A percentile compares a stretch with the other conserved stretches of the same genome.
phyloP scores from a whole-genome alignment of 202 grass and related monocot genomes.

The Setaria viridis region DNA sequence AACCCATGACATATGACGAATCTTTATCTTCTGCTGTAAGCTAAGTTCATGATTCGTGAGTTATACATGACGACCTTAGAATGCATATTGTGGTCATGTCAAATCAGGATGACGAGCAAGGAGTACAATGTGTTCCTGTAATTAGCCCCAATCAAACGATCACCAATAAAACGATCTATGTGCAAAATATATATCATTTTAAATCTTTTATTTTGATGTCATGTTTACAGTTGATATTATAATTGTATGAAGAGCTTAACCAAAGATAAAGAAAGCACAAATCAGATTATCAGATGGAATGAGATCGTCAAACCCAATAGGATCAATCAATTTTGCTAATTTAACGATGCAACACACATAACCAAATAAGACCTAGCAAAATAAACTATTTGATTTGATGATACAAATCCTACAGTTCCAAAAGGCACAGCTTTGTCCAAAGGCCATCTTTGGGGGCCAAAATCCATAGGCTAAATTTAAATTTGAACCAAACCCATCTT shows the following conservation, averaged over 20 bases:
- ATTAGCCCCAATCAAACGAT: not conserved
- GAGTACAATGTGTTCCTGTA: not conserved
- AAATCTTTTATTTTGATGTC: not conserved
- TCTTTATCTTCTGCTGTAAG: constrained; percentile 12
- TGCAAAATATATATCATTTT: not conserved
- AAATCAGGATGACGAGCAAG: not conserved
- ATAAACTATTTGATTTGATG: constrained; percentile 1
- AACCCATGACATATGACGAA: not conserved
- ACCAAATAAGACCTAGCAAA: constrained; percentile 6
- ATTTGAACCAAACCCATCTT: not conserved
- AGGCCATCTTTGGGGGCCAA: not conserved
- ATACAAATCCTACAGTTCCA: not conserved
- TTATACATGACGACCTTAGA: not conserved
- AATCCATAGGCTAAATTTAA: not conserved
- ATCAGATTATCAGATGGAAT: not conserved
- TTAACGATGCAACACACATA: not conserved
- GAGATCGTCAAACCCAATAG: not conserved
- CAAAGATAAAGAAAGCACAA: not conserved
- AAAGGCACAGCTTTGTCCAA: not conserved
- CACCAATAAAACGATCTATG: not conserved
- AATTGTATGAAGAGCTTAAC: too few species aligned
- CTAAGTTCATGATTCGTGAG: not conserved
- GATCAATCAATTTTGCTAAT: not conserved
- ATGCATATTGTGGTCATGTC: not conserved
- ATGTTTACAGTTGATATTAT: not conserved